Conservation (phyloP, 176 grass and related monocot genomes). For the Phragmites australis region DNA sequence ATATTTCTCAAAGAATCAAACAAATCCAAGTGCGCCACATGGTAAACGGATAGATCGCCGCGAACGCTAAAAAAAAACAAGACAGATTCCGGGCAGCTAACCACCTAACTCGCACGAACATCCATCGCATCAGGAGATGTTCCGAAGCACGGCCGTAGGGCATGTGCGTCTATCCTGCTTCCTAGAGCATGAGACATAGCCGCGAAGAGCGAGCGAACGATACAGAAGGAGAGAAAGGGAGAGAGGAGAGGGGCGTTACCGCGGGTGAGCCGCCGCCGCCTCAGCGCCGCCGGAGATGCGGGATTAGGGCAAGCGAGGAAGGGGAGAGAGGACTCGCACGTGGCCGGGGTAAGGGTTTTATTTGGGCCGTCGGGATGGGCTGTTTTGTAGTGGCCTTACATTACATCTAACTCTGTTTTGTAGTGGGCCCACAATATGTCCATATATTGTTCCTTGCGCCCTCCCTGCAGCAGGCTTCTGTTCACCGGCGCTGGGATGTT, state of each 20-base stretch:
- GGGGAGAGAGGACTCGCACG: not conserved
- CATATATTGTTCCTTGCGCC: too few species aligned
- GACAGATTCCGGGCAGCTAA: not conserved
- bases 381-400: too few species aligned
- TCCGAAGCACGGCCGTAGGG: not conserved
- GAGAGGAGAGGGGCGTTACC: not conserved
- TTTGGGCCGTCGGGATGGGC: not conserved
- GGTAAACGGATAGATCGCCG: not conserved
- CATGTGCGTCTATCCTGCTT: not conserved
- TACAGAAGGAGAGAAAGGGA: not conserved
- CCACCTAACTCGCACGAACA: not conserved
- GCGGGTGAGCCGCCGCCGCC: not conserved
- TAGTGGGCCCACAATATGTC: too few species aligned
- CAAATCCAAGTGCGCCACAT: not conserved
- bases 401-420: too few species aligned
- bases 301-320: slow-evolving; percentile 9
- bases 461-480: too few species aligned
- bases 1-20: not conserved
- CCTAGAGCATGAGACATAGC: not conserved
- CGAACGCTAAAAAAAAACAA: not conserved
- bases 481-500: too few species aligned
- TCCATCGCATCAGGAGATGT: not conserved
- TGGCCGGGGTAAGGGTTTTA: not conserved
- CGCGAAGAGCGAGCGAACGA: not conserved
- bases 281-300: not conserved